Base-by-base conservation (phyloP, 2,329 filamentous ascomycete genomes). In the Emergomyces orientalis region DNA sequence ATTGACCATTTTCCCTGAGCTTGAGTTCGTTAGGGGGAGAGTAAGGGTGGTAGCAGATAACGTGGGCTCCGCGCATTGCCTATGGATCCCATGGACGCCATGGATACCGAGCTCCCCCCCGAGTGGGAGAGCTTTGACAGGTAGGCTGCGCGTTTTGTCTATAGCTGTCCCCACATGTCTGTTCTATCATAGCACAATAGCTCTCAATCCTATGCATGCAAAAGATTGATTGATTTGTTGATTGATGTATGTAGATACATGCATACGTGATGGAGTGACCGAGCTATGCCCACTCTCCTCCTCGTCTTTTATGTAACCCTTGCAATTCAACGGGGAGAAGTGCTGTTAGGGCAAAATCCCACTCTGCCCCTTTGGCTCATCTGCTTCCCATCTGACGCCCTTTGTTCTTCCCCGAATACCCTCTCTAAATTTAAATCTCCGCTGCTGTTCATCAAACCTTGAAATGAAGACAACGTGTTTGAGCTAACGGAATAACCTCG, bases 101-200 rank as follows among this genome's bases (percentile, higher is more conserved):
- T 79, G 66, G 68, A 72, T 71, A 70, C 69, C 70, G 75, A 75
- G 67, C 71, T 81, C 64, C 78, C 80, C 72, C 75, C 78, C 67
- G 77, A 80, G 64, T 91, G 88, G 88, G 86, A 90, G 72, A 83
- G 90, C 74, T 81, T 89, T 71, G 85, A 90, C 78, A 88, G 87
- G 88, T 90, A 83, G 71, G 85, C 70, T 67, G 8, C 37, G 54
- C 34, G 32, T 27, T 58, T 59, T n/a, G 32, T 25, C 41, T 32
- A 32, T 43, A 27, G 39, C 32, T 14, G 7, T 30, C 25, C 41
- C 34, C 22, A 41, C 32, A 11, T 27, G 19, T 41, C 6, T 41
- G 14, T 39, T 57, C 19, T n/a, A 22, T 19, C 22, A n/a, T 6
- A 6, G 27, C 27, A 34, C 51, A 54, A n/a, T 3, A 32, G 17